These are phyloP conservation scores for Copromyces sp. DNA, from an alignment of 495 filamentous ascomycete genomes.

Conservation along the genomic window DNA sequence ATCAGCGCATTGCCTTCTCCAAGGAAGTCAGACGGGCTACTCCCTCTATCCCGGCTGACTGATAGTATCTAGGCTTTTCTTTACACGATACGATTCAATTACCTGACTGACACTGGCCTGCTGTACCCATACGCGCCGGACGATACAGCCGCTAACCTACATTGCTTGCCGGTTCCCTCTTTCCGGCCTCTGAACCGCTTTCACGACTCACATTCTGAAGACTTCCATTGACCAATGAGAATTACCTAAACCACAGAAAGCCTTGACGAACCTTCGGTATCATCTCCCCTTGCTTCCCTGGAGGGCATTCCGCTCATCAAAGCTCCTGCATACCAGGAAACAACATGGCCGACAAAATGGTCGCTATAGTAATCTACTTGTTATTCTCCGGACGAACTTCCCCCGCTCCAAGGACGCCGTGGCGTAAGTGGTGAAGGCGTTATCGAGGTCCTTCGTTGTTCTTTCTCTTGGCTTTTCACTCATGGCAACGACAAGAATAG, in stretches of 20 bases:
- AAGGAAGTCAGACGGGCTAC: neutral
- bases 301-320: neutral
- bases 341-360: neutral
- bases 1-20: neutral
- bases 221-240: neutral
- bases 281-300: neutral
- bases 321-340: neutral
- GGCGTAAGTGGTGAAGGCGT: neutral
- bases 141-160: neutral
- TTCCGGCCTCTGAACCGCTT: neutral
- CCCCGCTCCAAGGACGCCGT: neutral
- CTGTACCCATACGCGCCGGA: neutral
- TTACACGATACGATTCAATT: neutral
- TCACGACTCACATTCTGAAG: neutral
- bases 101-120: neutral
- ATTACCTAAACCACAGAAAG: neutral
- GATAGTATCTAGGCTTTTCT: neutral
- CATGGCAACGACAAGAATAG: neutral
- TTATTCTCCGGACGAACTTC: neutral
- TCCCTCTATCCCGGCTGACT: neutral
- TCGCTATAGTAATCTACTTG: neutral
- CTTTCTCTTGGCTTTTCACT: neutral
- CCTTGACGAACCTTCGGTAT: neutral
- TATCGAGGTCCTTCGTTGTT: neutral
- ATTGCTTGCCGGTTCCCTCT: neutral